Percentiles rank a stretch among this genome's conserved stretches.
Conservation (phyloP, 2,329 filamentous ascomycete species). For the Penicillium frequentans region DNA sequence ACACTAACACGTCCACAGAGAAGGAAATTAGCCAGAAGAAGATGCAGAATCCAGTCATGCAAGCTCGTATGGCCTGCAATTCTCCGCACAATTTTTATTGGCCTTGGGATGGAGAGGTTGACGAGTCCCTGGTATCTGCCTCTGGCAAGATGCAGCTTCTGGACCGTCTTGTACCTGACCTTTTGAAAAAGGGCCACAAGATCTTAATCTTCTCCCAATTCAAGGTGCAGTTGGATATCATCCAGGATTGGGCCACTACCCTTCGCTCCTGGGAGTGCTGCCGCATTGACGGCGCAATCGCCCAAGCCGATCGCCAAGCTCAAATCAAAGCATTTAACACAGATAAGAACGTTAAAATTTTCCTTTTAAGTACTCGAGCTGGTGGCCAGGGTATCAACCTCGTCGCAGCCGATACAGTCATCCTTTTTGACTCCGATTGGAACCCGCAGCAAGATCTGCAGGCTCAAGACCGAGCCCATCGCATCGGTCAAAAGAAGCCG, state of each 20-base stretch:
- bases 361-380: conserved; percentile 84
- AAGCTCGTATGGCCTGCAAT: conserved; percentile 89
- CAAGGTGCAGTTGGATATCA: conserved; percentile 86
- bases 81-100: conserved; percentile 96
- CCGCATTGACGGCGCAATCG: conserved; percentile 78
- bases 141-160: conserved; percentile 96
- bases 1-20: conserved; percentile 51
- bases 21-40: conserved; percentile 89
- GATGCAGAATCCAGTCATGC: conserved; percentile 87
- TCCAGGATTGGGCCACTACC: conserved; percentile 76
- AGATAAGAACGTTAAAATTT: conserved; percentile 67
- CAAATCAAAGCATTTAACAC: conserved; percentile 75
- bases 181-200: conserved; percentile 78
- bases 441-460: conserved; percentile 97
- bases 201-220: conserved; percentile 97
- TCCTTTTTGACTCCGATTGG: conserved; percentile 88
- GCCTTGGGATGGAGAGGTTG: conserved; percentile 72
- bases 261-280: conserved; percentile 1
- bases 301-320: conserved; percentile 67
- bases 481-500: conserved; percentile 88
- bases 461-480: conserved; percentile 90
- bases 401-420: conserved; percentile 85
- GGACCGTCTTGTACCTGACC: conserved; percentile 74
- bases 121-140: conserved; percentile 79
- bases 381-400: conserved; percentile 96